Percentiles rank a stretch among this genome's conserved stretches.
phyloP scores from a whole-genome alignment of 352 stramenopile genomes.

The Phytophthora rubi region DNA sequence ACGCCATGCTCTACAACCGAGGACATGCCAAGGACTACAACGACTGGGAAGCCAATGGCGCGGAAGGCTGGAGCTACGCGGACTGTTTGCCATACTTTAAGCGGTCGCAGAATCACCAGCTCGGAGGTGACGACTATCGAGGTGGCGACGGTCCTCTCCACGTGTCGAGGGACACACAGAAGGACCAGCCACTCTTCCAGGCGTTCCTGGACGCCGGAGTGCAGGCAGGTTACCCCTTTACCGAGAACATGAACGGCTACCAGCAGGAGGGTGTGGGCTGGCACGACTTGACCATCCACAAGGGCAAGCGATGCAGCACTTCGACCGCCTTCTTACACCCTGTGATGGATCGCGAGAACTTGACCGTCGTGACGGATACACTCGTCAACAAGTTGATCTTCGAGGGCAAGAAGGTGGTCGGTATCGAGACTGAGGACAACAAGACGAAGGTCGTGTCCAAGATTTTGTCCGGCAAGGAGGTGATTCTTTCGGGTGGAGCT shows the following conservation, averaged over 20 bases:
- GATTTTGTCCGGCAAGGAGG: constrained; percentile 73
- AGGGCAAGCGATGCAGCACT: constrained; percentile 74
- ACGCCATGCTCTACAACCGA: constrained; percentile 90
- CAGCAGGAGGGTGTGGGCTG: constrained; percentile 87
- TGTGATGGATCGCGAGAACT: constrained; percentile 58
- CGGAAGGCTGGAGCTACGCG: constrained; percentile 80
- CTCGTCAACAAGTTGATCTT: constrained; percentile 85
- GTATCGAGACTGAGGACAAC: constrained; percentile 68
- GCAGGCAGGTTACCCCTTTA: constrained; percentile 81
- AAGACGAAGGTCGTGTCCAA: constrained; percentile 52
- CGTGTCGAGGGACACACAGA: constrained; percentile 65
- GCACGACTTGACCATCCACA: constrained; percentile 86
- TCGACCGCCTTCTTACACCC: constrained; percentile 73
- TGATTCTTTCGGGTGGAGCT: constrained; percentile 85
- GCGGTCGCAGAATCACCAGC: constrained; percentile 73
- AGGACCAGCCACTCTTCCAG: constrained; percentile 80
- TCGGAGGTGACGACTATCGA: constrained; percentile 74
- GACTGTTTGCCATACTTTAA: constrained; percentile 89
- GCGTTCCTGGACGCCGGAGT: constrained; percentile 86
- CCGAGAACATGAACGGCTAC: constrained; percentile 87
- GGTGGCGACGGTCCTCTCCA: constrained; percentile 75
- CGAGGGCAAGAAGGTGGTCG: constrained; percentile 70
- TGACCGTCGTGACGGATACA: constrained; percentile 82
- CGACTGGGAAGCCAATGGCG: constrained; percentile 74
- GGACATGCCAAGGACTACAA: constrained; percentile 88